These are phyloP conservation scores for Candida neerlandica DNA, from an alignment of 1,139 yeast species.

Conservation along the genomic window DNA sequence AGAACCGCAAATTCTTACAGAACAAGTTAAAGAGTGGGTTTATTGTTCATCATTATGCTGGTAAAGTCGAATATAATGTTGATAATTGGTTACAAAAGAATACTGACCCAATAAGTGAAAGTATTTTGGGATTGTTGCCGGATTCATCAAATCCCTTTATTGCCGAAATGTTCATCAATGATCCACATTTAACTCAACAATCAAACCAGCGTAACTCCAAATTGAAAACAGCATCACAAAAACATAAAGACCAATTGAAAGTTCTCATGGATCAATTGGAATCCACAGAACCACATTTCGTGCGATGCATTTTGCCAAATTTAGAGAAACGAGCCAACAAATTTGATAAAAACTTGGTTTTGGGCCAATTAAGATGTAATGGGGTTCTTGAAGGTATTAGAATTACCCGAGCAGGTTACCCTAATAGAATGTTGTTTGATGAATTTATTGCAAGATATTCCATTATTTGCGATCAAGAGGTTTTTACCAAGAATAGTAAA, in stretches of 20 bases:
- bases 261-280: conserved; percentile 73
- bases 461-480: conserved; percentile 53
- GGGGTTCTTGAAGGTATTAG: conserved; percentile 98
- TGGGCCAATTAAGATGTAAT: conserved; percentile 90
- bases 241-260: conserved; percentile 79
- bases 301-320: conserved; percentile 93
- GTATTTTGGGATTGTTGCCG: conserved; percentile 59
- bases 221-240: conserved; percentile 83
- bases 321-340: conserved; percentile 67
- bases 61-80: conserved; percentile 87
- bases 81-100: conserved; percentile 95
- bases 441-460: conserved; percentile 79
- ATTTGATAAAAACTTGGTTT: conserved; percentile 75
- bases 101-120: conserved; percentile 88
- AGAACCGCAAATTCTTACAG: conserved; percentile 63
- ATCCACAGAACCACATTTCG: conserved; percentile 93
- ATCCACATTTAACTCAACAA: conserved; percentile 20
- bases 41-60: conserved; percentile 89
- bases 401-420: conserved; percentile 96
- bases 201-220: conserved; percentile 19
- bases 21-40: conserved; percentile 74
- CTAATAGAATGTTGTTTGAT: conserved; percentile 83
- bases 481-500: conserved; percentile 53
- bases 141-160: conserved; percentile 57
- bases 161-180: conserved; percentile 27